These are phyloP conservation scores for Myriosclerotinia curreyana DNA, from an alignment of 2,329 filamentous ascomycete genomes.

Conservation along the genomic window DNA sequence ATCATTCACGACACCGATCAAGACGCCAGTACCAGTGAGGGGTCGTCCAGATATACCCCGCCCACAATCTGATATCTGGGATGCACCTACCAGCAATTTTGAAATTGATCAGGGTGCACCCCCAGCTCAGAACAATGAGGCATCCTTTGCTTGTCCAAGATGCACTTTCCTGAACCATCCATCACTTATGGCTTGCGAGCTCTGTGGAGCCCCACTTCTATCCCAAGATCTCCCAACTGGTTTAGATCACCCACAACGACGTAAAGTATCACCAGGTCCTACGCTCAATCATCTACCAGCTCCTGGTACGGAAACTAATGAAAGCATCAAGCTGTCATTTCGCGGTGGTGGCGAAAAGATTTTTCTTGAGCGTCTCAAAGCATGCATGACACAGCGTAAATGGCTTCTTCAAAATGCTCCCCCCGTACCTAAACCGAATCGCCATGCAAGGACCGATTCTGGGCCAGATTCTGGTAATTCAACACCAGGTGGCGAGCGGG, in stretches of 20 bases:
- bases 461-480: conserved; percentile 37
- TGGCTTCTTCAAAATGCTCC: conserved; percentile 92
- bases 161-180: conserved; percentile 95
- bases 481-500: conserved; percentile 40
- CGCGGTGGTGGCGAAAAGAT: conserved; percentile 83
- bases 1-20: conserved; percentile 33
- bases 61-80: conserved; percentile 31
- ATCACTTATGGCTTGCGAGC: conserved; percentile 80
- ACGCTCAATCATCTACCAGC: conserved; percentile 46
- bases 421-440: conserved; percentile 67
- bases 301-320: conserved; percentile 54
- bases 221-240: conserved; percentile 49
- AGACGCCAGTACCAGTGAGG: conserved; percentile 36
- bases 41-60: conserved; percentile 29
- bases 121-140: conserved; percentile 36
- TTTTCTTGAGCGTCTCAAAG: conserved; percentile 85
- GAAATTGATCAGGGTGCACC: conserved; percentile 5
- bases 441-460: conserved; percentile 41
- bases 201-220: conserved; percentile 76
- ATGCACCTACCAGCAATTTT: conserved; percentile 20
- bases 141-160: conserved; percentile 67
- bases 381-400: conserved; percentile 85
- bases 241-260: conserved; percentile 44
- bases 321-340: conserved; percentile 89
- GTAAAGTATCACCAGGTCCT: conserved; percentile 77